These are phyloP conservation scores for Coleophoma crateriformis DNA, from an alignment of 2,329 filamentous ascomycete species.

Conservation along the genomic window DNA sequence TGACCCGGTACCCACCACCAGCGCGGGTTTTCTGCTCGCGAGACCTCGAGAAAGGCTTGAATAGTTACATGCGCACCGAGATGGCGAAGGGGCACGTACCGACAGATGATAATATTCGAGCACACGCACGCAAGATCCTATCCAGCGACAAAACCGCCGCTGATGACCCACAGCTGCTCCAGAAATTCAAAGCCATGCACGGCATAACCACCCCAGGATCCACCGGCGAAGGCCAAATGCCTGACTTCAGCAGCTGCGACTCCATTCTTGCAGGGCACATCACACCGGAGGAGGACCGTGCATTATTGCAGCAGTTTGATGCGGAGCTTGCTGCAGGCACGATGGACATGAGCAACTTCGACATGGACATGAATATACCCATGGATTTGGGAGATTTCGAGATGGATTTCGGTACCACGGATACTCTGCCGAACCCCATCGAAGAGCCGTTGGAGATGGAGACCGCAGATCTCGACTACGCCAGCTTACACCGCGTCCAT, in stretches of 20 bases:
- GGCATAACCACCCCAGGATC: constrained; percentile 3
- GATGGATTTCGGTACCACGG: background rate
- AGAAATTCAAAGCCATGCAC: constrained; percentile 37
- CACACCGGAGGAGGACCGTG: background rate
- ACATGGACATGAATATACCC: background rate
- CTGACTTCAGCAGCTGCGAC: background rate
- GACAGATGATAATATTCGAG: constrained; percentile 39
- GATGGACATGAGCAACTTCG: background rate
- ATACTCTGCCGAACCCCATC: no score
- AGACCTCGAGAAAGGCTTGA: constrained; percentile 50
- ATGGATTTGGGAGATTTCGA: background rate
- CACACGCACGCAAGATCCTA: constrained; percentile 43
- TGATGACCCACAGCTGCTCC: constrained; percentile 46
- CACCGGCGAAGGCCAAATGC: background rate
- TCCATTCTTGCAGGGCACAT: background rate
- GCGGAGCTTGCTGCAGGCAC: background rate
- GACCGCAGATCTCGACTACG: constrained; percentile 6
- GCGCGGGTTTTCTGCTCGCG: constrained; percentile 51
- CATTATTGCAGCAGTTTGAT: background rate
- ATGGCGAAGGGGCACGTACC: constrained; percentile 38
- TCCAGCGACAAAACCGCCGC: constrained; percentile 42
- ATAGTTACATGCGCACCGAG: constrained; percentile 39
- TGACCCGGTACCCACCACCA: constrained; percentile 37
- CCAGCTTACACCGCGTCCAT: constrained; percentile 12
- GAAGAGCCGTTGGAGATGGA: background rate